Percentiles rank a stretch among this genome's conserved stretches.
phyloP scores from a whole-genome alignment of 148 eudicot genomes.

The Arctostaphylos glauca region DNA sequence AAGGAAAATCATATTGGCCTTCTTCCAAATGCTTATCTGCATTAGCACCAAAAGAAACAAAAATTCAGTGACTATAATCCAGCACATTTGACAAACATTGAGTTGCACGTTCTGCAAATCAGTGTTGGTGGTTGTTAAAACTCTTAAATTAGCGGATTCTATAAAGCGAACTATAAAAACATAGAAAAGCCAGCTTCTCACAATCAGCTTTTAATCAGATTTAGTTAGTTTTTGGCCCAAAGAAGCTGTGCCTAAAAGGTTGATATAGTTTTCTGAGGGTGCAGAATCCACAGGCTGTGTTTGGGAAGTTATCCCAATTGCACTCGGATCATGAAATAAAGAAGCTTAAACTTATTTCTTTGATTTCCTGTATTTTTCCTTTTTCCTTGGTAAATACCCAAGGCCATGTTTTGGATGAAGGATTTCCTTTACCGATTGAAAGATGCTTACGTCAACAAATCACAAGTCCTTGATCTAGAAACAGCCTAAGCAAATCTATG shows the following conservation, averaged over 20 bases:
- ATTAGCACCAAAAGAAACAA: conserved; percentile 13
- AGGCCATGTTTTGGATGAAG: neutral
- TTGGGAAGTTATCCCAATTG: neutral
- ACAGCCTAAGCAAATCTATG: neutral
- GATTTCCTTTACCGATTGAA: neutral
- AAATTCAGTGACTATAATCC: conserved; percentile 8
- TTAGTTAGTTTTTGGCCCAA: neutral
- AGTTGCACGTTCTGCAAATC: neutral
- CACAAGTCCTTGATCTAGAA: neutral
- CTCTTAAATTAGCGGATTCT: neutral
- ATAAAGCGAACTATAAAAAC: neutral
- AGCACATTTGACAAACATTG: neutral
- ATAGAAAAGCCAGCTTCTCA: neutral
- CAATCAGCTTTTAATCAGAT: neutral
- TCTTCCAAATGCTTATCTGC: conserved; percentile 93
- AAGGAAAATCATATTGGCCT: conserved; percentile 76
- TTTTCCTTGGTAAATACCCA: neutral
- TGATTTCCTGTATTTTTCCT: neutral
- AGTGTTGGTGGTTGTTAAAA: neutral
- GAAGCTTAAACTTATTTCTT: neutral
- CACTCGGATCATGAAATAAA: neutral
- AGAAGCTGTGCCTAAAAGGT: neutral
- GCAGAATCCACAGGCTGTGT: neutral
- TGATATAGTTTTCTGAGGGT: neutral
- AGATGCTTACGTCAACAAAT: neutral